Base-by-base conservation (phyloP, 495 filamentous ascomycete species). In the Podospora pseudoanserina region DNA sequence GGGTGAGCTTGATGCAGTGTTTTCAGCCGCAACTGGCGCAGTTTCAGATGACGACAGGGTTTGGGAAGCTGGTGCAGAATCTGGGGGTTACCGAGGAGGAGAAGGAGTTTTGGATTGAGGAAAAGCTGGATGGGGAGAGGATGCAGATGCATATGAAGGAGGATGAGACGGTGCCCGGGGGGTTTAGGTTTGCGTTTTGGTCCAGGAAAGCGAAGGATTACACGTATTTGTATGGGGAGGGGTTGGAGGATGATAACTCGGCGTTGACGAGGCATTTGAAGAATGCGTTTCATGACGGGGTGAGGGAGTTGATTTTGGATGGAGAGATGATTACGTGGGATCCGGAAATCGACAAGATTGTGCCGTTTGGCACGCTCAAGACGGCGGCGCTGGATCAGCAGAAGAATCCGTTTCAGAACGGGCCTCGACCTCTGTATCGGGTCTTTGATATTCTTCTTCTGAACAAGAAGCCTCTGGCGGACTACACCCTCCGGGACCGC, bases 301-400 rank as follows among this genome's bases (percentile, higher is more conserved):
- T 98, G 9, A 81, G 88, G 58, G 87, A 93, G 73, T 84, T 97
- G 72, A 96, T 99, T 34, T 82, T 99, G 2, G 95, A 99, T 72
- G 95, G 95, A 11, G 95, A 99, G 78, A 99, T 99, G 95, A 92
- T 99, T 64, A 97, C 93, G 9, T 99, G 96, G 96, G 93, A 98
- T 76, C 89, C 92, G n/a, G 88, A 91, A 62, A 80, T 91, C 63
- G 89, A 97, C 77, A 88, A 88, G 63, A 91, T 93, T 55, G 89
- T 97, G 53, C 89, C 90, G 2, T 99, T 99, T 73, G 95, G 95
- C 5, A 96, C 92, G 0, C 83, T 99, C 30, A 99, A 99, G 77
- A 94, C 92, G 9, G 95, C 94, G 9, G 96, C 94, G 0, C 73
- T 97, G 23, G 88, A 88, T 0, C 89, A 92, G 73, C 90, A 93